phyloP scores from a whole-genome alignment of 768 basidiomycete genomes.

The Vishniacozyma victoriae region DNA sequence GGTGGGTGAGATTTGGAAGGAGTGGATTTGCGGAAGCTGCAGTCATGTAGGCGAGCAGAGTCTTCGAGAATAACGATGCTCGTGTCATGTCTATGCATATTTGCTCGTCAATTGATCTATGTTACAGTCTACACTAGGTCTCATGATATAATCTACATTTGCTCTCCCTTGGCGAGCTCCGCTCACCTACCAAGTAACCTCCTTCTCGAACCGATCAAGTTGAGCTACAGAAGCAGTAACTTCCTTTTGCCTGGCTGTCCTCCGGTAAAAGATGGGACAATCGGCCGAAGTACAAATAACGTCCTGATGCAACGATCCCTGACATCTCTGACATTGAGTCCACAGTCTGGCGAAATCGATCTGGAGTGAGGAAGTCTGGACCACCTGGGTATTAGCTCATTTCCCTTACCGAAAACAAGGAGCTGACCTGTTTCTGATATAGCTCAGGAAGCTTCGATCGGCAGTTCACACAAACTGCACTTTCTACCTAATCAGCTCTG shows the following conservation, averaged over 20 bases:
- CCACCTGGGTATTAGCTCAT: conserved; percentile 41
- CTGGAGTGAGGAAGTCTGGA: conserved; percentile 69
- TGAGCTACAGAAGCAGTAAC: conserved; percentile 75
- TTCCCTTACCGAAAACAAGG: background rate
- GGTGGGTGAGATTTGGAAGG: conserved; percentile 81
- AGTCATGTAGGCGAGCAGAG: conserved; percentile 22
- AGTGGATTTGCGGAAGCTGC: conserved; percentile 58
- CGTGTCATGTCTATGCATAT: no score
- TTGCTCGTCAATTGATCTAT: no score
- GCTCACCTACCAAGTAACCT: conserved; percentile 45
- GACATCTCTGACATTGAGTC: conserved; percentile 98
- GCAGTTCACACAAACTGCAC: conserved; percentile 93
- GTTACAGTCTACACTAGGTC: no score
- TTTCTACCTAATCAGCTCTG: conserved; percentile 53
- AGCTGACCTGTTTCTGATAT: conserved; percentile 77
- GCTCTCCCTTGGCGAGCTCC: no score
- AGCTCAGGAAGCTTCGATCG: conserved; percentile 75
- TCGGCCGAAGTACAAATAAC: conserved; percentile 94
- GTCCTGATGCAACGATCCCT: conserved; percentile 96
- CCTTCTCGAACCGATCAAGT: conserved; percentile 72
- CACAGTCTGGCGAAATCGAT: conserved; percentile 89
- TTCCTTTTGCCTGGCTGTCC: conserved; percentile 97
- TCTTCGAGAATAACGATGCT: background rate
- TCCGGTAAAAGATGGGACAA: conserved; percentile 98
- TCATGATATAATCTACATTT: no score